Base-by-base conservation (phyloP, 2,329 filamentous ascomycete genomes). In the Penicillium sp. region DNA sequence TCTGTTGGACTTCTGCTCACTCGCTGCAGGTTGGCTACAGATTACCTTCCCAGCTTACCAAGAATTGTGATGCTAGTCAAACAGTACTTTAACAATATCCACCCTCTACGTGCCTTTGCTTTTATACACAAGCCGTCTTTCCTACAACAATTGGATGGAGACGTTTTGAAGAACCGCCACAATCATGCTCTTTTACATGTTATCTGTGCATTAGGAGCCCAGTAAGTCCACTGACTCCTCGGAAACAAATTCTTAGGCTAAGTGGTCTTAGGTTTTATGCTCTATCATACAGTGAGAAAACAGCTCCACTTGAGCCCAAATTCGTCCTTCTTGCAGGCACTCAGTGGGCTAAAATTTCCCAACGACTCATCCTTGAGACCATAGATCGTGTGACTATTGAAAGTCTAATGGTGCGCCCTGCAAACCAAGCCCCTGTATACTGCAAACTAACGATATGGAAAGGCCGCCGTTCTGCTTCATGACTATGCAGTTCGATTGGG, bases 401-500 rank as follows among this genome's bases (percentile, higher is more conserved):
- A 32, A 76, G 61, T 29, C 53, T 63, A 11, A 68, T 63, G 59
- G 62, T 63, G 16, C 20, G 56, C 52, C 13, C 24, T 3, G 18
- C 14, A 11, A 16, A 2, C 4, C 9, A 16, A 29, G 26, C 11
- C 0, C 4, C 24, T 31, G n/a, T 13, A 18, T 26, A 6, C 8
- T 14, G 4, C 4, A 34, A 43, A 22, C 49, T 51, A n/a, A 51
- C 10, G 8, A 3, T 26, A 1, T 22, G 18, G n/a, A 1, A 43
- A 65, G 62, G 62, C 65, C 3, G 55, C 62, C 7, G 64, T 72
- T 18, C 56, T 72, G 5, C 61, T 72, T 16, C 65, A 72, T 47
- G 69, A 72, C 31, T 65, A 71, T 50, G 64, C 67, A 16, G 60
- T 72, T 26, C 65, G 69, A 4, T 58, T 64, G 42, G 69, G 67